These are phyloP conservation scores for Pseudogymnoascus destructans DNA, from an alignment of 2,329 filamentous ascomycete species.

Conservation along the genomic window DNA sequence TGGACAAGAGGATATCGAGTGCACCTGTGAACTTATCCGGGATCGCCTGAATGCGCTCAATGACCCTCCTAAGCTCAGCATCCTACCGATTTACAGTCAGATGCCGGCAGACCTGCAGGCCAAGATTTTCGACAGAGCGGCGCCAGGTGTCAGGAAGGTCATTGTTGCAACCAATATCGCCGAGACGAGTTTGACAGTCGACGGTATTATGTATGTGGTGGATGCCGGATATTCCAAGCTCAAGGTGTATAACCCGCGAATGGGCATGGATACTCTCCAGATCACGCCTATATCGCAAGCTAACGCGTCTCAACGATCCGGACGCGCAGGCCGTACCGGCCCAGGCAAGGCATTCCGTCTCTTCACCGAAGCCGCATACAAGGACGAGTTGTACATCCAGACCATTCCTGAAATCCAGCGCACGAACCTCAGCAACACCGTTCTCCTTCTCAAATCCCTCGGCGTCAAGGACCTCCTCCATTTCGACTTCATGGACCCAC, in stretches of 20 bases:
- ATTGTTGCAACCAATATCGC: constrained; percentile 98
- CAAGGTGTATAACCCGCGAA: constrained; percentile 96
- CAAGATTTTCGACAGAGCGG: constrained; percentile 89
- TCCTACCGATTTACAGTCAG: constrained; percentile 96
- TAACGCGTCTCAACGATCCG: constrained; percentile 85
- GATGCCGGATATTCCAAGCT: constrained; percentile 93
- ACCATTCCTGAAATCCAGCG: constrained; percentile 97
- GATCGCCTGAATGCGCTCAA: constrained; percentile 81
- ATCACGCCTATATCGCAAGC: constrained; percentile 97
- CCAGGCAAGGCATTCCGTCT: constrained; percentile 91
- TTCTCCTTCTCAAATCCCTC: constrained; percentile 83
- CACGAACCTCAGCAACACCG: constrained; percentile 90
- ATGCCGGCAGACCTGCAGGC: constrained; percentile 97
- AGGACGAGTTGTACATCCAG: constrained; percentile 90
- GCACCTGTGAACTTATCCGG: constrained; percentile 83
- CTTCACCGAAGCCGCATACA: constrained; percentile 87
- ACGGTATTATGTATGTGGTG: constrained; percentile 98
- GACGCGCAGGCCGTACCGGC: constrained; percentile 84
- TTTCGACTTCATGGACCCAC: constrained; percentile 98
- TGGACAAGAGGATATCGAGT: constrained; percentile 95
- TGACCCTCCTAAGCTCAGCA: constrained; percentile 86
- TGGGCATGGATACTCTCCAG: constrained; percentile 98
- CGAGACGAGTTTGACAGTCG: constrained; percentile 92
- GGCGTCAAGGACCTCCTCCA: constrained; percentile 89
- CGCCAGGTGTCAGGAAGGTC: constrained; percentile 85